A percentile compares a stretch with the other conserved stretches of the same genome.
These are phyloP conservation scores for Cercophora scortea DNA, from an alignment of 495 filamentous ascomycete genomes.

Conservation along the genomic window DNA sequence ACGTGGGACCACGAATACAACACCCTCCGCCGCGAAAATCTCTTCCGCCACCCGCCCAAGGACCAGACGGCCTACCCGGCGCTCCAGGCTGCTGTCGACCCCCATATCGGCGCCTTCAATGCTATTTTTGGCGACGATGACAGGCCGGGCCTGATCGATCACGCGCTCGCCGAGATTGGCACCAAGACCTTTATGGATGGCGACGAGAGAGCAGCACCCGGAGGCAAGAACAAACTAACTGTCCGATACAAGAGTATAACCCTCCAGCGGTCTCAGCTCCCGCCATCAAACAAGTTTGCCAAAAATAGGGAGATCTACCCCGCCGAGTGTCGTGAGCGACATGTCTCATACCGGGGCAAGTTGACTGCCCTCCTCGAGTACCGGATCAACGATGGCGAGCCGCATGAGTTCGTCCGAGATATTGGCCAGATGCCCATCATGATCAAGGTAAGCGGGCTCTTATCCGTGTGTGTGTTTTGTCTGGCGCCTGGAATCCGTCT, in stretches of 20 bases:
- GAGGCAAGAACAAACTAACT: constrained; percentile 60
- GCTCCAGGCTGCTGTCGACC: constrained; percentile 71
- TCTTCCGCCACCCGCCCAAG: constrained; percentile 80
- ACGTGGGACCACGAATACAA: constrained; percentile 79
- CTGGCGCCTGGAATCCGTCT: no score
- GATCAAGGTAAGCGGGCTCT: constrained; percentile 56
- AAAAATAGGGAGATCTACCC: constrained; percentile 79
- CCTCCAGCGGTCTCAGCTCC: constrained; percentile 67
- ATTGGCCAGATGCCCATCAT: constrained; percentile 87
- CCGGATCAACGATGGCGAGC: constrained; percentile 76
- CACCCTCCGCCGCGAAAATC: constrained; percentile 69
- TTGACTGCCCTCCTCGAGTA: constrained; percentile 74
- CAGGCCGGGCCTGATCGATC: constrained; percentile 60
- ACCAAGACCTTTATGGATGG: constrained; percentile 82
- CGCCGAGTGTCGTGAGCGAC: constrained; percentile 88
- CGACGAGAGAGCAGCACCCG: constrained; percentile 44
- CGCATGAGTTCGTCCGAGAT: constrained; percentile 70
- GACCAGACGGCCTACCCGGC: constrained; percentile 84
- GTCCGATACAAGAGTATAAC: constrained; percentile 70
- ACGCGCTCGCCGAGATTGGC: constrained; percentile 79
- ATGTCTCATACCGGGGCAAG: constrained; percentile 85
- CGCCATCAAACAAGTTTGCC: constrained; percentile 70
- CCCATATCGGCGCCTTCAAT: constrained; percentile 95
- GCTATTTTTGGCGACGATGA: constrained; percentile 64
- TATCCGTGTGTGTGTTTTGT: constrained; percentile 4